phyloP scores from a whole-genome alignment of 2,329 filamentous ascomycete genomes.

The Davidsoniella neocaledoniae region DNA sequence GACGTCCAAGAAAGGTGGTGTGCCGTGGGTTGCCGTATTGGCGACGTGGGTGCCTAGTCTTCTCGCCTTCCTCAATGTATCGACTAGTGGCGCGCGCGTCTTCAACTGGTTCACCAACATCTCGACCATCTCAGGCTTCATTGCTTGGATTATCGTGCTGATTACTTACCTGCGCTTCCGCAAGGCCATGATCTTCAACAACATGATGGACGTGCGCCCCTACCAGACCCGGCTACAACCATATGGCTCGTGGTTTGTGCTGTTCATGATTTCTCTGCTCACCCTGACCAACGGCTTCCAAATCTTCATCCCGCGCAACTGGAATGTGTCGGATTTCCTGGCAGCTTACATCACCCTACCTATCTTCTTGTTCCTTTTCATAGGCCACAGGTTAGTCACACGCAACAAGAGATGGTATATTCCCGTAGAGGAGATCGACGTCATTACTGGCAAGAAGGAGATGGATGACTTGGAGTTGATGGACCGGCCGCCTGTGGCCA shows the following conservation, averaged over 20 bases:
- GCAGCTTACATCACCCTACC: slow-evolving; percentile 46
- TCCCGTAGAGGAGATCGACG: slow-evolving; percentile 34
- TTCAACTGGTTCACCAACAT: slow-evolving; percentile 60
- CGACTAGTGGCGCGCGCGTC: slow-evolving; percentile 42
- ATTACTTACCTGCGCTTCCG: slow-evolving; percentile 44
- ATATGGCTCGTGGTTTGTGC: slow-evolving; percentile 44
- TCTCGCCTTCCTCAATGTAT: slow-evolving; percentile 54
- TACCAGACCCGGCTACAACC: slow-evolving; percentile 39
- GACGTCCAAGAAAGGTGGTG: slow-evolving; percentile 40
- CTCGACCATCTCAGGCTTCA: slow-evolving; percentile 43
- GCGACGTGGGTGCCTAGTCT: slow-evolving; percentile 42
- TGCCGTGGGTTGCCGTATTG: slow-evolving; percentile 39
- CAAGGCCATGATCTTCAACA: slow-evolving; percentile 35
- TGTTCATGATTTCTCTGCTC: slow-evolving; percentile 43
- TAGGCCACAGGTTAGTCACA: slow-evolving; percentile 39
- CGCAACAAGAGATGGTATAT: slow-evolving; percentile 26
- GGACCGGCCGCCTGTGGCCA: slow-evolving; percentile 30
- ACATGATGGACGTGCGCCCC: slow-evolving; percentile 32
- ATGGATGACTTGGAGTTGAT: slow-evolving; percentile 40
- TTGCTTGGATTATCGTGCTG: slow-evolving; percentile 43
- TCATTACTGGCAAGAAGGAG: slow-evolving; percentile 41
- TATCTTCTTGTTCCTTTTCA: slow-evolving; percentile 42
- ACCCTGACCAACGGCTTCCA: slow-evolving; percentile 60
- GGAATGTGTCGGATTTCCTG: slow-evolving; percentile 46
- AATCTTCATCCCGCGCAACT: slow-evolving; percentile 51